Base-by-base conservation (phyloP, 306 rosid species). In the Cercis canadensis region DNA sequence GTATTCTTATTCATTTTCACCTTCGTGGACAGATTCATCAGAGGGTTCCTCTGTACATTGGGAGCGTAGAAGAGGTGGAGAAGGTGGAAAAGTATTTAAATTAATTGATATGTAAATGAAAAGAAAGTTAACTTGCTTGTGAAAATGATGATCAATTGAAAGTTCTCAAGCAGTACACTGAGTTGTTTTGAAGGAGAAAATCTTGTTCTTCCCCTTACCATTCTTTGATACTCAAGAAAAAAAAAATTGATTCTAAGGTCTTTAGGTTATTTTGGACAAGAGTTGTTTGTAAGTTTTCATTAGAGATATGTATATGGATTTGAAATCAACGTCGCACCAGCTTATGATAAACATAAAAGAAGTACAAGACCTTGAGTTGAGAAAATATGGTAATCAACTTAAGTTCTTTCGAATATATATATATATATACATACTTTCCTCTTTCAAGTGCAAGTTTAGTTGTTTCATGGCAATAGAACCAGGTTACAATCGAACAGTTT, bases 21-120 rank as follows among this genome's bases (percentile, higher is more conserved):
- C 83, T 55, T 65, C 56, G 17, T 67, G 57, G 4, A 65, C 89
- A 95, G 99, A 85, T 95, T 65, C 99, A 95, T 78, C 99, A 95
- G 64, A 96, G 99, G 3, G 90, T 92, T 77, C 99, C 99, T 0
- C 83, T 91, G 62, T 95, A 83, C 77, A 95, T 95, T 47, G 99
- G 99, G 39, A 95, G 99, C 64, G 11, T 40, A 47, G 99, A 89
- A 17, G 99, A 91, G 62, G 97, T 95, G 76, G 97, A 91, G 72
- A 91, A 95, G 70, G 80, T 91, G 84, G 97, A 95, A 74, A 91
- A 91, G 80, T 95, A 81, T 67, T 80, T 95, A 62, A 96, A 92
- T 70, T 94, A 83, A 81, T 62, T 62, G 36, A 61, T 18, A 76
- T 75, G 58, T 17, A 45, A 46, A 57, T 46, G 65, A 37, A 61